Evolutionary conservation across 164 flowering plant genomes (phyloP).

Genomic region (Umbilicus rupestris): DNA sequence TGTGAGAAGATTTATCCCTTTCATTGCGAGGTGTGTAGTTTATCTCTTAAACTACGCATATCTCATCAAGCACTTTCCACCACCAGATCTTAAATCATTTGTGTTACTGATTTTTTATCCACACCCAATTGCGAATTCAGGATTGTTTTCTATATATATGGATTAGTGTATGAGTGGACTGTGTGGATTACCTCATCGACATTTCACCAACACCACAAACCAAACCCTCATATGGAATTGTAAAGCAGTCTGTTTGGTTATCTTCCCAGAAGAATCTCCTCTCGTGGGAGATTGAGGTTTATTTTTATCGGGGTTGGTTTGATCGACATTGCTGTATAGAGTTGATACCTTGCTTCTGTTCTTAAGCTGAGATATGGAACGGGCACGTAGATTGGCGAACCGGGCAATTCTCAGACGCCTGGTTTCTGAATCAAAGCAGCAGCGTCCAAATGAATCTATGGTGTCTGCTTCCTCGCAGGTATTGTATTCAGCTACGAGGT

Average conservation of each 20-base stretch:
- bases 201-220: conserved; percentile 16
- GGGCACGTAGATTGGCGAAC: conserved; percentile 75
- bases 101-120: neutral
- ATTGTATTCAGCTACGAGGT: conserved; percentile 37
- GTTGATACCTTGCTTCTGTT: neutral
- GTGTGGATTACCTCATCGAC: conserved; percentile 15
- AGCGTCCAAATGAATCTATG: conserved; percentile 15
- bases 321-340: neutral
- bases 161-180: conserved; percentile 4
- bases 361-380: conserved; percentile 46
- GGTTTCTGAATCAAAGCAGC: conserved; percentile 42
- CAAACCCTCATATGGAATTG: neutral
- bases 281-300: neutral
- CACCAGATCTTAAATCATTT: conserved; percentile 16
- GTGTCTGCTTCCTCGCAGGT: conserved; percentile 18
- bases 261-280: neutral
- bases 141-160: neutral
- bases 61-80: conserved; percentile 17
- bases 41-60: conserved; percentile 6
- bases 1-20: conserved; percentile 20
- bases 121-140: too few species aligned
- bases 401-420: conserved; percentile 54
- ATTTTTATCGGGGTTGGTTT: neutral
- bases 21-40: conserved; percentile 16
- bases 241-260: neutral